Percentiles rank a stretch among this genome's conserved stretches.
Evolutionary conservation across 2,329 filamentous ascomycete species (phyloP).

Genomic region (Neonectria faginata): DNA sequence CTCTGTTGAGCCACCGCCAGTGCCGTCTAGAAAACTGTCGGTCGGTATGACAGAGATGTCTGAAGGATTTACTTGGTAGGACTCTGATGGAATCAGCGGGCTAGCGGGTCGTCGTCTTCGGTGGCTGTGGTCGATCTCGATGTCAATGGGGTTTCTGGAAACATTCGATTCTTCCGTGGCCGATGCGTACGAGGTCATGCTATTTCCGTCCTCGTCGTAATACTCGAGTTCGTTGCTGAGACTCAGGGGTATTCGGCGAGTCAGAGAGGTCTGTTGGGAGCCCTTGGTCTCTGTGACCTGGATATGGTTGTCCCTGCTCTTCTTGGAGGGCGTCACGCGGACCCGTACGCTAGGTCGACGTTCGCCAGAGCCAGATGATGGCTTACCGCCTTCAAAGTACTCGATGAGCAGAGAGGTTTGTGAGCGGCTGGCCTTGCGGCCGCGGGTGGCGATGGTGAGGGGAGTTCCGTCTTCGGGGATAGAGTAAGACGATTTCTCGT

Average conservation of each 20-base stretch:
- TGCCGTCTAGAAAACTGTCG: constrained; percentile 72
- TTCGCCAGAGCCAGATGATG: constrained; percentile 64
- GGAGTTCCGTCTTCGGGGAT: constrained; percentile 89
- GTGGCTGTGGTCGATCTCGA: constrained; percentile 79
- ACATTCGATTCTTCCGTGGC: constrained; percentile 84
- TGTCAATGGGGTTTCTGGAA: constrained; percentile 82
- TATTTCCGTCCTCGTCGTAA: constrained; percentile 71
- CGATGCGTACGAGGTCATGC: constrained; percentile 80
- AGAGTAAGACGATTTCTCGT: constrained; percentile 80
- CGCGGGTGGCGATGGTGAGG: constrained; percentile 87
- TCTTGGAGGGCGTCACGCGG: constrained; percentile 83
- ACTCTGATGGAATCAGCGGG: constrained; percentile 72
- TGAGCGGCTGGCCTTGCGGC: constrained; percentile 71
- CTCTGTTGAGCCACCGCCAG: constrained; percentile 58
- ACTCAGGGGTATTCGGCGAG: constrained; percentile 65
- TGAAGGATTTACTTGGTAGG: constrained; percentile 76
- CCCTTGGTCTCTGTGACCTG: constrained; percentile 87
- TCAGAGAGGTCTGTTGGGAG: constrained; percentile 73
- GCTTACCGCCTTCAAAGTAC: constrained; percentile 87
- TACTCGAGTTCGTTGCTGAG: constrained; percentile 55
- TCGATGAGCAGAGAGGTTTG: constrained; percentile 94
- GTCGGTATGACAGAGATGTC: constrained; percentile 84
- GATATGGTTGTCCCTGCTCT: constrained; percentile 73
- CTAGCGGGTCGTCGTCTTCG: constrained; percentile 74
- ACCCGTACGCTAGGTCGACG: constrained; percentile 85